Evolutionary conservation across 768 basidiomycete species (phyloP).

Genomic region (Amyloporia xantha): DNA sequence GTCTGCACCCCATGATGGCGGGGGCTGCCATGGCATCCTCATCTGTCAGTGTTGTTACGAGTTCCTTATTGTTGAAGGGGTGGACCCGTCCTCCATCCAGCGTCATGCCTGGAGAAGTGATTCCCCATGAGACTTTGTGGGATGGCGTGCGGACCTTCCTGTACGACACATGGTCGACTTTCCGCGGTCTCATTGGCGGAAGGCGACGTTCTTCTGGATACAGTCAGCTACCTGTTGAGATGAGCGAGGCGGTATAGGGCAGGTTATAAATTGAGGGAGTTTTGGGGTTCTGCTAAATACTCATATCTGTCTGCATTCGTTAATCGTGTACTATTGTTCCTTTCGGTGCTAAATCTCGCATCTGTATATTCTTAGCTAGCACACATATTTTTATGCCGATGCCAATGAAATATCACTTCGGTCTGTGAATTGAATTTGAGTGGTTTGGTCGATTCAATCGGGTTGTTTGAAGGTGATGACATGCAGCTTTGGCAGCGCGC

Average conservation of each 20-base stretch:
- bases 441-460: too few relatives aligned
- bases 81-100: conserved; percentile 71
- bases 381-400: too few relatives aligned
- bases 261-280: too few relatives aligned
- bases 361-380: too few relatives aligned
- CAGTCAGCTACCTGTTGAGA: conserved; percentile 63
- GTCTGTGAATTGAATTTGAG: too few relatives aligned
- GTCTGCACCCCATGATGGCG: conserved; percentile 97
- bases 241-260: conserved; percentile 21
- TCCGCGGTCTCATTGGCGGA: conserved; percentile 36
- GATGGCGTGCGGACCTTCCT: conserved; percentile 37
- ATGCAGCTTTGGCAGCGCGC: too few relatives aligned
- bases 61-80: conserved; percentile 78
- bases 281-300: too few relatives aligned
- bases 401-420: too few relatives aligned
- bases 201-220: conserved; percentile 50
- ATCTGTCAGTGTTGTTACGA: conserved; percentile 90
- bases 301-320: too few relatives aligned
- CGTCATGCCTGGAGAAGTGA: conserved; percentile 58
- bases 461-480: too few relatives aligned
- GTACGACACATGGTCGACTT: conserved; percentile 37
- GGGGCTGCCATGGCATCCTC: conserved; percentile 99
- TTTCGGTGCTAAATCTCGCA: too few relatives aligned
- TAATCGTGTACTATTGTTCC: too few relatives aligned
- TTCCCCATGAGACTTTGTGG: conserved; percentile 30